phyloP scores from a whole-genome alignment of 306 rosid species.

The Boehmeria nivea region DNA sequence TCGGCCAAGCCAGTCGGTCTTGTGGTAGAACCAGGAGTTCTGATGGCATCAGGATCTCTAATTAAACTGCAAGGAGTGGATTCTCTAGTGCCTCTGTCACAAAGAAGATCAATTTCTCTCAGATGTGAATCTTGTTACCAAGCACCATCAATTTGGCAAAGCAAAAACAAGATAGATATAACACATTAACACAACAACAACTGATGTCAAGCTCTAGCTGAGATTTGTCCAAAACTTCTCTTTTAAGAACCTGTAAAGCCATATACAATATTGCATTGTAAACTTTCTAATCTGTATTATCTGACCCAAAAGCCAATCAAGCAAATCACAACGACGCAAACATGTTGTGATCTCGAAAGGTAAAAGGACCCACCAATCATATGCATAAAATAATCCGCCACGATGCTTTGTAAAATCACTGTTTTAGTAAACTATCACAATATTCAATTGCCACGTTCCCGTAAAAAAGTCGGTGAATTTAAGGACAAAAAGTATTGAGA shows the following conservation, averaged over 20 bases:
- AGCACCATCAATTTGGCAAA: slow-evolving; percentile 3
- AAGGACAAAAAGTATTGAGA: neutral
- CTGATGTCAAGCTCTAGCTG: neutral
- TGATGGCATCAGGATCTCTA: slow-evolving; percentile 52
- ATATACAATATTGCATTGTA: too few species aligned
- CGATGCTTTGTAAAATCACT: neutral
- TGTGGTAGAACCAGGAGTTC: slow-evolving; percentile 80
- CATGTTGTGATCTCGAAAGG: neutral
- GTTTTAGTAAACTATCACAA: neutral
- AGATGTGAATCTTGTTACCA: neutral
- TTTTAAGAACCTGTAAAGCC: neutral
- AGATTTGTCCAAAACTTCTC: neutral
- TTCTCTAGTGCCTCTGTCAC: slow-evolving; percentile 74
- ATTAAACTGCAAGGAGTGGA: slow-evolving; percentile 92
- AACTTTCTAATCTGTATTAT: neutral
- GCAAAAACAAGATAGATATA: neutral
- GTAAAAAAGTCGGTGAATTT: neutral
- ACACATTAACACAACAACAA: neutral
- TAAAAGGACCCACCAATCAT: slow-evolving; percentile 14
- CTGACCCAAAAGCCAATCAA: slow-evolving; percentile 3
- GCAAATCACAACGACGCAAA: neutral
- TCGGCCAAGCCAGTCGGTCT: slow-evolving; percentile 56
- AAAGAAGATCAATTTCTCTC: slow-evolving; percentile 17
- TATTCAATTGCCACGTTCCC: neutral
- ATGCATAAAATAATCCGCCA: neutral